Conservation (phyloP, 2,329 filamentous ascomycete genomes). For the Laburnicola sp. region DNA sequence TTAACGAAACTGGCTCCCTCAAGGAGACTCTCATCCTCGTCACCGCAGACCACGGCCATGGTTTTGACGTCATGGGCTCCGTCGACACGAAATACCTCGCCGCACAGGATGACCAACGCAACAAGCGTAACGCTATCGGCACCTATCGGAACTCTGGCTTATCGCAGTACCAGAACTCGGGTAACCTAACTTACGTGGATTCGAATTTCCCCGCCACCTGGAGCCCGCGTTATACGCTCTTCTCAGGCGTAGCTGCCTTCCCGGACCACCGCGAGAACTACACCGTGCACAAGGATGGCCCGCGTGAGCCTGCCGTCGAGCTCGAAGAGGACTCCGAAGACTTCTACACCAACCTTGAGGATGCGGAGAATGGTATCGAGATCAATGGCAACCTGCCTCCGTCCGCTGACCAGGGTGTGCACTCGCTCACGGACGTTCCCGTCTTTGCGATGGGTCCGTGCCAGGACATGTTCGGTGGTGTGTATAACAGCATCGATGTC, state of each 20-base stretch:
- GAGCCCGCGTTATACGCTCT: constrained; percentile 82
- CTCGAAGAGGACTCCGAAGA: constrained; percentile 57
- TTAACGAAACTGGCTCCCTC: constrained; percentile 66
- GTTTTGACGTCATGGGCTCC: constrained; percentile 82
- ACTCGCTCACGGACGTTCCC: constrained; percentile 46
- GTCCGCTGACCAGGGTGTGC: constrained; percentile 59
- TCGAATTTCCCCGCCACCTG: constrained; percentile 82
- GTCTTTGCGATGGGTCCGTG: constrained; percentile 80
- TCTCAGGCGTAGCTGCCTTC: constrained; percentile 69
- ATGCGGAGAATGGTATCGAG: constrained; percentile 67
- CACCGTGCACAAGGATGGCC: constrained; percentile 67
- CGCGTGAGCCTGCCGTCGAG: constrained; percentile 64
- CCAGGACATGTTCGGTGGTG: constrained; percentile 72
- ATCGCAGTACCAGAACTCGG: constrained; percentile 71
- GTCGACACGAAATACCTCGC: constrained; percentile 79
- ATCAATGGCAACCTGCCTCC: constrained; percentile 75
- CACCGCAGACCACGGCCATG: constrained; percentile 86
- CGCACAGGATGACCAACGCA: constrained; percentile 65
- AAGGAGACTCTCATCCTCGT: constrained; percentile 79
- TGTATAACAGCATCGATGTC: constrained; percentile 71
- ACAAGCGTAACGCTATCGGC: constrained; percentile 75
- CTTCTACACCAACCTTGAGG: constrained; percentile 69
- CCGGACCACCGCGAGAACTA: constrained; percentile 80
- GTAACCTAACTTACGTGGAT: constrained; percentile 66
- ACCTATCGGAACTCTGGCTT: constrained; percentile 73